Conservation (phyloP, 2,329 filamentous ascomycete species). For the Stemphylium lycopersici region DNA sequence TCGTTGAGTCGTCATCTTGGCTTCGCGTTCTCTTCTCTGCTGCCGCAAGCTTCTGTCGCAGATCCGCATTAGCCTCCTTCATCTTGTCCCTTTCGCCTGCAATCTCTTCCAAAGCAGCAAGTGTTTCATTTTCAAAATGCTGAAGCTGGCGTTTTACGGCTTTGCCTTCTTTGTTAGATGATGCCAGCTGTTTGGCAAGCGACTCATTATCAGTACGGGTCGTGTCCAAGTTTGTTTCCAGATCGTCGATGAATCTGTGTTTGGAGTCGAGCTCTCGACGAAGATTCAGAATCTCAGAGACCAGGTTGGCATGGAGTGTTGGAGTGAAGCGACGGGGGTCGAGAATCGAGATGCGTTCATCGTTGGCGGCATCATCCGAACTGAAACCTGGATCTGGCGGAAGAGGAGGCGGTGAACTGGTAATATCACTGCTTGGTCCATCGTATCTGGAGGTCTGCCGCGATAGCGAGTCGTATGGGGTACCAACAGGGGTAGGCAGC, state of each 20-base stretch:
- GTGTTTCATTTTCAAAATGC: conserved; percentile 84
- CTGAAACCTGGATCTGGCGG: conserved; percentile 57
- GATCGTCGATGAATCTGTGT: conserved; percentile 79
- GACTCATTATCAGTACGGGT: conserved; percentile 76
- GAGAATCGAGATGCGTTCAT: conserved; percentile 75
- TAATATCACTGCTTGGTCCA: conserved; percentile 65
- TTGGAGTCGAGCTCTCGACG: conserved; percentile 92
- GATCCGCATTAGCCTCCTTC: conserved; percentile 72
- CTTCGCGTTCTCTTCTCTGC: conserved; percentile 77
- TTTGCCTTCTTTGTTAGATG: conserved; percentile 75
- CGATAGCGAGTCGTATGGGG: conserved; percentile 70
- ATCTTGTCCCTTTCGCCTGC: conserved; percentile 86
- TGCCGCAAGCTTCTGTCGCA: conserved; percentile 76
- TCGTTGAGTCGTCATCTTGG: conserved; percentile 83
- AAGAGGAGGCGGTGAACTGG: conserved; percentile 65
- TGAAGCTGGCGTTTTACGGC: conserved; percentile 85
- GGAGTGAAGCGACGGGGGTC: conserved; percentile 94
- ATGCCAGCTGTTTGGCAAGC: conserved; percentile 66
- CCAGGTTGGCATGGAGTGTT: conserved; percentile 89
- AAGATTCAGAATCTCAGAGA: conserved; percentile 89
- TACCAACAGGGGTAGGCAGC: conserved; percentile 74
- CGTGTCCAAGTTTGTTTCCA: conserved; percentile 76
- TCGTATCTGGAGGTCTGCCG: conserved; percentile 68
- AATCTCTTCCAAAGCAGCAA: conserved; percentile 82
- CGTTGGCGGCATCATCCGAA: conserved; percentile 58